Conservation (phyloP, 2,329 filamentous ascomycete genomes). For the Diaporthe helianthi region DNA sequence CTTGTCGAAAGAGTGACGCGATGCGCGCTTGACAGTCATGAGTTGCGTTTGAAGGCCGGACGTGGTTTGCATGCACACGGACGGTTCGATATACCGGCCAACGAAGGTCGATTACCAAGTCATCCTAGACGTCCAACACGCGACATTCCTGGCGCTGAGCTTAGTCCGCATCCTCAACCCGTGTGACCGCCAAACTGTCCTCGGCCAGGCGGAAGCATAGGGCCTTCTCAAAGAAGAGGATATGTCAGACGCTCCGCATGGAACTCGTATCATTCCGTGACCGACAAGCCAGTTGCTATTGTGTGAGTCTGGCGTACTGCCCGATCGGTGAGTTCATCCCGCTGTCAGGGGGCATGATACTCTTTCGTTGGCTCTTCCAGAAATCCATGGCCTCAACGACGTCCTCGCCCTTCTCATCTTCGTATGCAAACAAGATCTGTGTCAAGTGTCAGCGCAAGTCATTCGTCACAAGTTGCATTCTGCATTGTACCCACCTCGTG, state of each 20-base stretch:
- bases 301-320: conserved; percentile 31
- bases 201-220: background rate
- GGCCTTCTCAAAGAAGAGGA: background rate
- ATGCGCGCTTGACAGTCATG: background rate
- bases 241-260: background rate
- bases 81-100: background rate
- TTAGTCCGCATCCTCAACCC: background rate
- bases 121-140: background rate
- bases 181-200: background rate
- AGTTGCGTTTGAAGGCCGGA: background rate
- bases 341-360: conserved; percentile 44
- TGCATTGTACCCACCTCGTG: conserved; percentile 75
- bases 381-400: conserved; percentile 96
- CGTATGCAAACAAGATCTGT: conserved; percentile 96
- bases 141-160: background rate
- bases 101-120: background rate
- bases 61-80: background rate
- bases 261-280: background rate
- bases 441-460: conserved; percentile 38
- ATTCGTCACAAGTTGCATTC: background rate
- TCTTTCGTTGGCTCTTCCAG: conserved; percentile 73
- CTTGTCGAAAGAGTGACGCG: background rate
- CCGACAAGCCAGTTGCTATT: conserved; percentile 25
- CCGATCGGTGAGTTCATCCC: conserved; percentile 29
- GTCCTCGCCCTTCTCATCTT: conserved; percentile 93